These are phyloP conservation scores for Gymnopus androsaceus DNA, from an alignment of 1,284 basidiomycete genomes.

Conservation along the genomic window DNA sequence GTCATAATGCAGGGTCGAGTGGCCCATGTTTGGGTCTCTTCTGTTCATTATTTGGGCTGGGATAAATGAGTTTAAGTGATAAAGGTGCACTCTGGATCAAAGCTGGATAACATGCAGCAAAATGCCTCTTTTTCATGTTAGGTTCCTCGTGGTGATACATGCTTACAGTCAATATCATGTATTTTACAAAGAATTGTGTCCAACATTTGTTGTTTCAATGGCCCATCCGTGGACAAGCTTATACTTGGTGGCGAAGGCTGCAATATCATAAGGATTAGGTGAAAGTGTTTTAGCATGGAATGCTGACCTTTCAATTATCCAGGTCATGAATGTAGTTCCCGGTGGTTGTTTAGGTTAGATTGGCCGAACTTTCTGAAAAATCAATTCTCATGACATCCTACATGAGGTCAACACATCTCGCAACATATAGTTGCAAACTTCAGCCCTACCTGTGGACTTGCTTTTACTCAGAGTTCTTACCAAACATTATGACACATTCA, in stretches of 20 bases:
- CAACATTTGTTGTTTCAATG: conserved; percentile 32
- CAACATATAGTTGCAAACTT: conserved; percentile 46
- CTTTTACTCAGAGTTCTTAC: conserved; percentile 53
- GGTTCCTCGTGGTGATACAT: conserved; percentile 67
- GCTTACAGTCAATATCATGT: conserved; percentile 30
- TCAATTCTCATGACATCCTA: too few species aligned
- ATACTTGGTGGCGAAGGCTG: conserved; percentile 70
- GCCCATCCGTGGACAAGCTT: conserved; percentile 67
- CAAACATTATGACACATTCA: conserved; percentile 52
- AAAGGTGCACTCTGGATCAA: conserved; percentile 68
- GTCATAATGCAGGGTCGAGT: conserved; percentile 62
- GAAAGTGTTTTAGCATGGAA: conserved; percentile 72
- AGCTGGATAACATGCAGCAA: conserved; percentile 54
- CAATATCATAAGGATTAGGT: conserved; percentile 58
- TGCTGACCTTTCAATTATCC: conserved; percentile 63
- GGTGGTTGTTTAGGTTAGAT: too few species aligned
- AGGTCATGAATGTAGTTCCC: conserved; percentile 63
- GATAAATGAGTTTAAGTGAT: conserved; percentile 1
- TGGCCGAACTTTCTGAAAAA: too few species aligned
- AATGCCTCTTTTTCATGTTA: conserved; percentile 71
- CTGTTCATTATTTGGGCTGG: neutral
- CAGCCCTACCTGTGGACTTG: conserved; percentile 45
- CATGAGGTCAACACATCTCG: conserved; percentile 60
- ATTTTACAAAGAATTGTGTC: too few species aligned
- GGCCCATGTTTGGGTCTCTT: conserved; percentile 2